Evolutionary conservation across 495 filamentous ascomycete species (phyloP), one percentile per base, ranked within the genome.

Genomic region (Penicillium egyptiacum): DNA sequence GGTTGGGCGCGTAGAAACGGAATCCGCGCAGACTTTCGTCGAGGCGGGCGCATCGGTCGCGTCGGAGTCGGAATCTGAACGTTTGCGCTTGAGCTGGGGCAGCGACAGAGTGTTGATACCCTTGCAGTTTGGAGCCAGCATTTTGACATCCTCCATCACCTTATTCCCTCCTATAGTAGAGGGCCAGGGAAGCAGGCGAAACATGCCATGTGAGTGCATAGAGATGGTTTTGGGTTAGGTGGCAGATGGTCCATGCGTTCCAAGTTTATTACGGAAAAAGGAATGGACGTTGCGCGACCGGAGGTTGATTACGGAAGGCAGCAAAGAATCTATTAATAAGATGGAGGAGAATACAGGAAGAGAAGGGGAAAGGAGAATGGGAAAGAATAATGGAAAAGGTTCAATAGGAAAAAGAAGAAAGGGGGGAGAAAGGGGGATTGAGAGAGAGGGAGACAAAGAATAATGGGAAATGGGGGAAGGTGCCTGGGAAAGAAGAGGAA

Each of bases 21-120:
- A 56, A 8, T 70, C 69, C 2, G 62, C 50, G 37, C 75, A 67
- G 28, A 69, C 41, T 61, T 75, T 77, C 35, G 69, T 69, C 22
- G 69, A 31, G 35, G 62, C 60, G 50, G 70, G 74, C 16, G 71
- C 67, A 35, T 74, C 70, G 20, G 67, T 57, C 62, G 67, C 64
- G 53, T 61, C 63, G 25, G 71, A 76, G 41, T 74, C 69, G 25
- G 69, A 76, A 41, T 74, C 69, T 22, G 69, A 74, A 49, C 82
- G 76, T 64, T 85, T 86, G 56, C 83, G 77, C 71, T 86, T 85
- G 57, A 82, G 66, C 57, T 70, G 74, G n/a, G 71, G 73, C 23
- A 75, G 56, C 10, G 72, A 56, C n/a, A 78, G 62, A 44, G 70
- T 66, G 47, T 52, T 61, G 46, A 63, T 51, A 39, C 5, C 45